phyloP scores from a whole-genome alignment of 345 rosid genomes.

The Ailanthus altissimus region DNA sequence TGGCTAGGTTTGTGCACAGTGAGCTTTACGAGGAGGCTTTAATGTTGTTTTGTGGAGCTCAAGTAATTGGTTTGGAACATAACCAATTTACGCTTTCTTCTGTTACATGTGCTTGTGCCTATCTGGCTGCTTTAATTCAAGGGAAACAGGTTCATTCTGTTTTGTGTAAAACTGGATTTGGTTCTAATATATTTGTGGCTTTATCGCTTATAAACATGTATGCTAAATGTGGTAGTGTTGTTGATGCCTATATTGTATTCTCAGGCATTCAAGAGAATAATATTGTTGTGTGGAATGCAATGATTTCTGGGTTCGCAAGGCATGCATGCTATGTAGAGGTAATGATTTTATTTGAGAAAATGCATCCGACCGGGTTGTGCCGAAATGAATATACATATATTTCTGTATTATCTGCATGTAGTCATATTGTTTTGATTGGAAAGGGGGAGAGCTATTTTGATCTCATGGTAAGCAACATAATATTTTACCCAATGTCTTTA shows the following conservation, averaged over 20 bases:
- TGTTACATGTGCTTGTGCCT: slow-evolving; percentile 71
- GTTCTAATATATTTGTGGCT: slow-evolving; percentile 51
- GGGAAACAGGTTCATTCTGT: slow-evolving; percentile 76
- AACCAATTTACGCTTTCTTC: slow-evolving; percentile 68
- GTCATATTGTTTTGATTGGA: slow-evolving; percentile 72
- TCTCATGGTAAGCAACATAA: slow-evolving; percentile 54
- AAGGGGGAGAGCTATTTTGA: slow-evolving; percentile 56
- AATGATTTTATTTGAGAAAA: slow-evolving; percentile 77
- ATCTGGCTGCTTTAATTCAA: slow-evolving; percentile 62
- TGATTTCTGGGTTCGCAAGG: slow-evolving; percentile 77
- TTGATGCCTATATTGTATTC: slow-evolving; percentile 64
- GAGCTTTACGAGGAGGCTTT: slow-evolving; percentile 73
- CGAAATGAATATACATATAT: slow-evolving; percentile 74
- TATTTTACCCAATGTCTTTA: slow-evolving; percentile 56
- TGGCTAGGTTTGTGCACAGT: slow-evolving; percentile 71
- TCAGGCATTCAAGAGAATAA: slow-evolving; percentile 46
- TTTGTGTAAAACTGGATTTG: slow-evolving; percentile 60
- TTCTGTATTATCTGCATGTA: slow-evolving; percentile 69
- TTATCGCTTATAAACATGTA: slow-evolving; percentile 80
- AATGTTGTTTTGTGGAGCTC: slow-evolving; percentile 43
- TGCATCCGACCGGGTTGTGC: slow-evolving; percentile 64
- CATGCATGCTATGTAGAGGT: slow-evolving; percentile 59
- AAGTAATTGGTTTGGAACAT: slow-evolving; percentile 42
- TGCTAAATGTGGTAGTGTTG: slow-evolving; percentile 71
- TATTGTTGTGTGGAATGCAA: slow-evolving; percentile 70